phyloP scores from a whole-genome alignment of 164 flowering plant species.

The Aristolochia contorta region DNA sequence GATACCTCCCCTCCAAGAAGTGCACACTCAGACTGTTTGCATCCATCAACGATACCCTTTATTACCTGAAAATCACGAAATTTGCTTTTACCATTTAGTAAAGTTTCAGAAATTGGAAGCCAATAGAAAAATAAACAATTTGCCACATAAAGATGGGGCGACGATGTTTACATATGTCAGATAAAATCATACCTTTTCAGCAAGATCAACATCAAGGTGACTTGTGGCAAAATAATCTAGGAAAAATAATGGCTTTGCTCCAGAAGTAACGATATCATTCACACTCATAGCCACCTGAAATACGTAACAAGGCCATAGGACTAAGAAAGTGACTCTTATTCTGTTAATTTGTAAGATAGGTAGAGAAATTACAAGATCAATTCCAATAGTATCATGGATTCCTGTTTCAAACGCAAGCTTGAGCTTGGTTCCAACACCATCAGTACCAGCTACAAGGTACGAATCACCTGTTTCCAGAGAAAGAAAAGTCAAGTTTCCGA shows the following conservation, averaged over 20 bases:
- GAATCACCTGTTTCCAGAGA: conserved; percentile 59
- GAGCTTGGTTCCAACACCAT: conserved; percentile 97
- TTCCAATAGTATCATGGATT: conserved; percentile 92
- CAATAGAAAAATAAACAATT: too few relatives aligned
- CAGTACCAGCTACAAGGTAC: conserved; percentile 97
- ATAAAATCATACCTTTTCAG: conserved; percentile 59
- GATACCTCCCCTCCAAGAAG: conserved; percentile 96
- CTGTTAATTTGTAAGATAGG: not conserved
- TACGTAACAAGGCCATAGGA: conserved; percentile 4
- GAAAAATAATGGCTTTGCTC: conserved; percentile 91
- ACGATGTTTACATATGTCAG: not conserved
- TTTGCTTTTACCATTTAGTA: too few relatives aligned
- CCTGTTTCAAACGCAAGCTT: conserved; percentile 98
- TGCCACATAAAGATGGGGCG: too few relatives aligned
- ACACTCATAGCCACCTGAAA: conserved; percentile 98
- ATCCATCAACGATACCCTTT: conserved; percentile 92
- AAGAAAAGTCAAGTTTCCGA: not conserved
- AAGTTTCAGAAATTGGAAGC: too few relatives aligned
- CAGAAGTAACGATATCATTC: conserved; percentile 93
- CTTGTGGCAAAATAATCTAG: conserved; percentile 97
- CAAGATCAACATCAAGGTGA: conserved; percentile 94
- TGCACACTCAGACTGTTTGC: conserved; percentile 73
- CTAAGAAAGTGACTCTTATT: not conserved
- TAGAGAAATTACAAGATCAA: conserved; percentile 62
- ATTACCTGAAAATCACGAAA: conserved; percentile 50